Conservation (phyloP, 2,329 filamentous ascomycete species). For the Monilinia vaccinii-corymbosi region DNA sequence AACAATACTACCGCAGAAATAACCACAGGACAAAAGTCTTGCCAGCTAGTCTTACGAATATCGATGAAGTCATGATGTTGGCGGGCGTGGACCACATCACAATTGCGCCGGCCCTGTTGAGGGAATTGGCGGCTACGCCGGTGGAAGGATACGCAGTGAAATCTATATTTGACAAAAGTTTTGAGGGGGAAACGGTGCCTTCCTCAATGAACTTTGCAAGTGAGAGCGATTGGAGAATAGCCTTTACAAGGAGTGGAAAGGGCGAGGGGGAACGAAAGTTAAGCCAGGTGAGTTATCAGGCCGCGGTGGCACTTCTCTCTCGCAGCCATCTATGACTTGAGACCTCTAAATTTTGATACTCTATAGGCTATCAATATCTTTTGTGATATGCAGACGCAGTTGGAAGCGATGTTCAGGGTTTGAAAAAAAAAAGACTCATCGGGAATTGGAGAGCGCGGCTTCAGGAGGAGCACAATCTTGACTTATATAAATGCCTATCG, state of each 20-base stretch:
- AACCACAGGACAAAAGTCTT: conserved; percentile 41
- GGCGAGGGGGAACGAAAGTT: conserved; percentile 43
- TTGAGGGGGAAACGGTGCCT: neutral
- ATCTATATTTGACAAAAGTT: conserved; percentile 18
- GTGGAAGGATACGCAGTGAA: conserved; percentile 6
- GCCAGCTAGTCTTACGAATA: conserved; percentile 47
- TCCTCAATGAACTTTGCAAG: conserved; percentile 27
- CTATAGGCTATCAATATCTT: conserved; percentile 48
- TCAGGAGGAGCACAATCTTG: neutral
- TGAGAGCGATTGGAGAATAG: conserved; percentile 41
- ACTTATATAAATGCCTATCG: neutral
- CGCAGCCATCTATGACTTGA: no score
- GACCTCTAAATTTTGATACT: neutral
- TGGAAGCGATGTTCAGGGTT: conserved; percentile 32
- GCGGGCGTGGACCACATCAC: conserved; percentile 51
- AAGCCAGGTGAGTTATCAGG: conserved; percentile 28
- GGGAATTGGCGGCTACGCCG: conserved; percentile 12
- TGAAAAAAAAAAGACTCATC: neutral
- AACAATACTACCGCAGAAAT: conserved; percentile 41
- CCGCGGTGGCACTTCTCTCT: no score
- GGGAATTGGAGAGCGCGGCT: neutral
- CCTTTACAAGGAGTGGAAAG: conserved; percentile 39
- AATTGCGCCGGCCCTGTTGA: conserved; percentile 43
- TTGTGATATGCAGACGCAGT: conserved; percentile 43
- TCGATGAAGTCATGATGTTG: conserved; percentile 48